Evolutionary conservation across 2,329 filamentous ascomycete genomes (phyloP), one percentile per base, ranked within the genome.

Genomic region (Botrytis hyacinthi): DNA sequence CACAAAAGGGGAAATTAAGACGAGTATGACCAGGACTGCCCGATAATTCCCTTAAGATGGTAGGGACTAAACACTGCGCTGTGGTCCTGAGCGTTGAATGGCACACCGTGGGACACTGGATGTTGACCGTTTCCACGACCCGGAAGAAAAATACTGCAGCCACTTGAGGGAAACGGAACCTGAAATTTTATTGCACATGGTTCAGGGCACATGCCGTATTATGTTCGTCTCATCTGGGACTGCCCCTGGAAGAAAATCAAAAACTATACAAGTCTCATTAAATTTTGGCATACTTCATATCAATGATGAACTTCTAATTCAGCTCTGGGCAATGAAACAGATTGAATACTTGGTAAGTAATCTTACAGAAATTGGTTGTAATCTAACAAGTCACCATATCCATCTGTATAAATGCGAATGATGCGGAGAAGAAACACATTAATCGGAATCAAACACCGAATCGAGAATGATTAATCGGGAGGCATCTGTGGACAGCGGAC

Each of bases 141-240:
- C 20, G 7, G 22, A 10, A 10, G 8, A 37, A 18, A 18, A 20
- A 29, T 4, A 9, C 3, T 8, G 3, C 4, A 8, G 22, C 12
- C 20, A 20, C 22, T 40, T 29, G 35, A 18, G 29, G 8, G 32
- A 8, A 37, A n/a, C 22, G 3, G 4, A 29, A 22, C 2, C 1
- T 2, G 12, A 16, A 0, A 51, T 12, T 6, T 51, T 9, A n/a
- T 35, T 1, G 14, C 16, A 9, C 0, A 54, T 22, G 18, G 1
- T 12, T 37, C 16, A 67, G 20, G 4, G 6, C 1, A 54, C 26
- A 4, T n/a, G 14, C 32, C 14, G 29, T 40, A 51, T 37, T 2
- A 40, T 51, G 2, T 5, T 8, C 9, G 12, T 0, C 20, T 51
- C n/a, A 10, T 8, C 10, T n/a, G 7, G 0, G 22, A 51, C 1